Conservation (phyloP, 179 eudicot species). For the Vitellaria paradoxa region DNA sequence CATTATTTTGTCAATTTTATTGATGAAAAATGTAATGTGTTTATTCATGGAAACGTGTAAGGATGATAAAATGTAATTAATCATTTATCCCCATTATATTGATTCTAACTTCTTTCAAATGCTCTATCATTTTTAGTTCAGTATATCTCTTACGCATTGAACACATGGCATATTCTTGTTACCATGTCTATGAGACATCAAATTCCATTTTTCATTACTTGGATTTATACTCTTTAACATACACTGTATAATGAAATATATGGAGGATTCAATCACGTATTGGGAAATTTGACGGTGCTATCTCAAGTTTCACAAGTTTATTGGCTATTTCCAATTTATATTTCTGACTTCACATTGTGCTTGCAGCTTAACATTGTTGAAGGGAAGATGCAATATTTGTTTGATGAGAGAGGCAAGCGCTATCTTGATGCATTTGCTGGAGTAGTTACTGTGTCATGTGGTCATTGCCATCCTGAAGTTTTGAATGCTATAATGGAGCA, state of each 20-base stretch:
- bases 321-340: conserved; percentile 4
- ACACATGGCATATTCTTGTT: background rate
- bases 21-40: too few species aligned
- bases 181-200: background rate
- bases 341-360: conserved; percentile 1
- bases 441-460: conserved; percentile 96
- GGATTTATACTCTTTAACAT: background rate
- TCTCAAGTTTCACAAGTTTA: background rate
- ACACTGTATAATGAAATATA: background rate
- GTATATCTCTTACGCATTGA: background rate
- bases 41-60: too few species aligned
- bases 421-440: conserved; percentile 99
- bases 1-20: too few species aligned
- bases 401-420: conserved; percentile 84
- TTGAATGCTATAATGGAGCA: conserved; percentile 75
- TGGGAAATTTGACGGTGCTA: background rate
- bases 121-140: background rate
- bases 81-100: background rate
- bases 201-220: background rate
- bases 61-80: too few species aligned
- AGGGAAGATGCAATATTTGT: conserved; percentile 99
- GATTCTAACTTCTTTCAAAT: background rate
- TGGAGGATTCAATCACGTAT: background rate
- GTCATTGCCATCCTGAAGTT: conserved; percentile 96
- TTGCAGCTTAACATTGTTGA: conserved; percentile 89